Evolutionary conservation across 176 grass and related monocot genomes (phyloP), one percentile per base, ranked within the genome.

Genomic region (Secale cereale): DNA sequence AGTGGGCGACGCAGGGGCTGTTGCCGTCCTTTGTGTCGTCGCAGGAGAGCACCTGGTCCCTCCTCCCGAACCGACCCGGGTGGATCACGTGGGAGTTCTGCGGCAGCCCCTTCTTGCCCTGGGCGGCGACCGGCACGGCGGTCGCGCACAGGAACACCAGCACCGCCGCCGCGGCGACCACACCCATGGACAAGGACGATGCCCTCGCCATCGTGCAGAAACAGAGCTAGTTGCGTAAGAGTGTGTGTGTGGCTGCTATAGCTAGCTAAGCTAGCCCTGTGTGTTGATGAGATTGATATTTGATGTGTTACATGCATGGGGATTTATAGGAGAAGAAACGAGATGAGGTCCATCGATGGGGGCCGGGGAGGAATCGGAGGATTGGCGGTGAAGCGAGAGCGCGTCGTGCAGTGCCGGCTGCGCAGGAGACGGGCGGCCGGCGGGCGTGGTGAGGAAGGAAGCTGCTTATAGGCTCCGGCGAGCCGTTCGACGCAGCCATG

Each of bases 41-140:
- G 72, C 88, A 90, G 1, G 78, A 1, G 0, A 71, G 17, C 71
- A 78, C 23, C 70, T 70, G 54, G 19, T 86, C 40, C 71, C 78
- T 62, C 36, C 72, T 82, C 70, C 12, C 62, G 63, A 69, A 79
- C 5, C 1, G 63, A 22, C 72, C 36, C 3, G 78, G 83, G 52
- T 8, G 6, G 69, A 82, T 64, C 2, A 46, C 0, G 0, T 32
- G 27, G 83, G 31, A 82, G 72, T 82, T 62, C 4, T 43, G 1
- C 4, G 87, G 70, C 65, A 85, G 61, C n/a, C 9, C n/a, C 32
- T 57, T 57, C 19, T 16, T 17, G 0, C 23, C 35, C 73, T 54
- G 23, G 59, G 15, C 15, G 78, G 23, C 25, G 59, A 50, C 2
- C 79, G 9, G 23, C 26, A 72, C 79, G 37, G 26, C 78, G 2